Evolutionary conservation across 192 early-diverging fungal genomes (phyloP).

Genomic region (Coemansia sp.): DNA sequence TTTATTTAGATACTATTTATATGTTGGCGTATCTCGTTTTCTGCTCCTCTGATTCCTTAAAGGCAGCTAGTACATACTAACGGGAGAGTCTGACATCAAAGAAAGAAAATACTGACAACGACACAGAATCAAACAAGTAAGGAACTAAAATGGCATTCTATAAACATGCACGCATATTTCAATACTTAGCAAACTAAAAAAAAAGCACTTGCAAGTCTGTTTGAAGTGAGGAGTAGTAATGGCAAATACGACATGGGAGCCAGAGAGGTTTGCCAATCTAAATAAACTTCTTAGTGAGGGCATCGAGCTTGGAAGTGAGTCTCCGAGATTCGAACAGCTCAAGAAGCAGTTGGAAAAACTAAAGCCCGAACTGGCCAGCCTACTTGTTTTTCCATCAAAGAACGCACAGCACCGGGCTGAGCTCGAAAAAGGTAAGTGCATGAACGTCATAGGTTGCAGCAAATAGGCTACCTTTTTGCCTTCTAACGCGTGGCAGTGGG

Average conservation of each 20-base stretch:
- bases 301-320: constrained; percentile 31
- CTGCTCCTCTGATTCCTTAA: neutral
- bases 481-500: neutral
- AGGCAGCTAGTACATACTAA: neutral
- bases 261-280: constrained; percentile 49
- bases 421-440: constrained; percentile 38
- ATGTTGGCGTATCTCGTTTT: constrained; percentile 10
- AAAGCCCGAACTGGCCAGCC: constrained; percentile 43
- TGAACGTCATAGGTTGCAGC: neutral
- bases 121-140: constrained; percentile 8
- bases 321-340: constrained; percentile 37
- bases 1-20: neutral
- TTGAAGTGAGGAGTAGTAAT: constrained; percentile 21
- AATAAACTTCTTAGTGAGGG: constrained; percentile 41
- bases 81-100: neutral
- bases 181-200: constrained; percentile 3
- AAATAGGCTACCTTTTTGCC: neutral
- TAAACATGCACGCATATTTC: constrained; percentile 5
- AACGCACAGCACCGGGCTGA: constrained; percentile 42
- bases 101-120: neutral
- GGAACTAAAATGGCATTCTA: constrained; percentile 3
- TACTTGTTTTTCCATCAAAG: constrained; percentile 44
- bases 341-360: constrained; percentile 36
- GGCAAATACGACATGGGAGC: constrained; percentile 52
- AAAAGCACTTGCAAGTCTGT: neutral